phyloP scores from a whole-genome alignment of 2,329 filamentous ascomycete genomes.

The Bipolaris gigantea region DNA sequence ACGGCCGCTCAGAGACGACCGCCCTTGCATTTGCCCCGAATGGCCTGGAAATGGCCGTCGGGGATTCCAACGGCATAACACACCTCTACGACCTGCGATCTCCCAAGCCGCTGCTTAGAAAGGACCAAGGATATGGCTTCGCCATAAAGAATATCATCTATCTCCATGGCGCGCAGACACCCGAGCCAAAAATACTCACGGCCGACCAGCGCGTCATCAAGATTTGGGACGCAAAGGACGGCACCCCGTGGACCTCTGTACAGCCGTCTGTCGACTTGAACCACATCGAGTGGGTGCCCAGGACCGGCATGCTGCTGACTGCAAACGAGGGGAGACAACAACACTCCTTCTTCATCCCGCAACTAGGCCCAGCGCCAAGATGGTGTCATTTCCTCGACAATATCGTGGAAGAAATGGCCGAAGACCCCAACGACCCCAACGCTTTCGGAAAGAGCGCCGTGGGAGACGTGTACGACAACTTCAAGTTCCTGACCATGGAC shows the following conservation, averaged over 20 bases:
- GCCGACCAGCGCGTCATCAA: slow-evolving; percentile 97
- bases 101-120: slow-evolving; percentile 80
- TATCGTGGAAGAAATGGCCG: slow-evolving; percentile 97
- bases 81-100: slow-evolving; percentile 91
- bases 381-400: slow-evolving; percentile 98
- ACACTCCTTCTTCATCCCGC: slow-evolving; percentile 92
- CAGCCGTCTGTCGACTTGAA: slow-evolving; percentile 95
- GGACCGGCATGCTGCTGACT: slow-evolving; percentile 92
- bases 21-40: slow-evolving; percentile 83
- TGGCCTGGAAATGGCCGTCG: slow-evolving; percentile 81
- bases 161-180: slow-evolving; percentile 67
- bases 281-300: slow-evolving; percentile 86
- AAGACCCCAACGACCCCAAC: slow-evolving; percentile 68
- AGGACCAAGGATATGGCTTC: slow-evolving; percentile 95
- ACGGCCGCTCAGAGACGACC: slow-evolving; percentile 68
- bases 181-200: slow-evolving; percentile 77
- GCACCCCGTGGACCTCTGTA: slow-evolving; percentile 90
- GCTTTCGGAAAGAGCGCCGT: slow-evolving; percentile 57
- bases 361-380: slow-evolving; percentile 86
- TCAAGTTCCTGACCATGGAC: slow-evolving; percentile 91
- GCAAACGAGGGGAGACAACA: slow-evolving; percentile 96
- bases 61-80: slow-evolving; percentile 84
- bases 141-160: slow-evolving; percentile 82
- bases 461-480: slow-evolving; percentile 94
- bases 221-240: slow-evolving; percentile 83